Evolutionary conservation across 306 rosid genomes (phyloP), one percentile per base, ranked within the genome.

Genomic region (Crataegus laevigata): DNA sequence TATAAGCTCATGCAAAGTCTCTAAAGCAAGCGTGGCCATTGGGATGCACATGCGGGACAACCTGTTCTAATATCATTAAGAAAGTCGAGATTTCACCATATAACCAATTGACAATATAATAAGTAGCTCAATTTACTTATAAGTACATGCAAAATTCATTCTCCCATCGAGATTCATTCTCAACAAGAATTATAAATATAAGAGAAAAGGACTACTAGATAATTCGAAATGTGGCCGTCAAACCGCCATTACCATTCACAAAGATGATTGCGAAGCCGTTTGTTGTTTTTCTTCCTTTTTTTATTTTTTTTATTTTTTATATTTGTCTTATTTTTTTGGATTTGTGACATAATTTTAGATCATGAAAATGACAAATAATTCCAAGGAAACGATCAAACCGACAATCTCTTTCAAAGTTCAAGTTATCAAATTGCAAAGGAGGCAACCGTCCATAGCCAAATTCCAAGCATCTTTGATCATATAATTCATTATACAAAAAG

Each of bases 21-120:
- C 1, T 34, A n/a, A n/a, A 36, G 40, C 40, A 7, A 0, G 2
- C 9, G 0, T 1, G 40, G 0, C 10, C 40, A 36, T 7, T 36
- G 0, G 9, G 0, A 9, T 36, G 6, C 2, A 36, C 40, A 36
- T 6, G 40, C 2, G 10, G 9, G 9, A 7, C 0, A 36, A 36
- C 40, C 0, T 36, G 7, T 0, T 36, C 10, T 36, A 0, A 36
- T 36, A 36, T 0, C 7, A 36, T 1, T 9, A 36, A 36, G 2
- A 36, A 36, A 7, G 2, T 8, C 0, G 0, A 36, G 0, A 0
- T 7, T 36, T 2, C 1, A 6, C 2, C 10, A 36, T 36, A 36
- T 6, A 36, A 36, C 0, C 6, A 36, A 36, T 36, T 36, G 0
- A 0, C 2, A 36, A 7, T 36, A 36, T 7, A 36, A 0, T 1